Base-by-base conservation (phyloP, 2,329 filamentous ascomycete species). In the Fusarium buharicum region DNA sequence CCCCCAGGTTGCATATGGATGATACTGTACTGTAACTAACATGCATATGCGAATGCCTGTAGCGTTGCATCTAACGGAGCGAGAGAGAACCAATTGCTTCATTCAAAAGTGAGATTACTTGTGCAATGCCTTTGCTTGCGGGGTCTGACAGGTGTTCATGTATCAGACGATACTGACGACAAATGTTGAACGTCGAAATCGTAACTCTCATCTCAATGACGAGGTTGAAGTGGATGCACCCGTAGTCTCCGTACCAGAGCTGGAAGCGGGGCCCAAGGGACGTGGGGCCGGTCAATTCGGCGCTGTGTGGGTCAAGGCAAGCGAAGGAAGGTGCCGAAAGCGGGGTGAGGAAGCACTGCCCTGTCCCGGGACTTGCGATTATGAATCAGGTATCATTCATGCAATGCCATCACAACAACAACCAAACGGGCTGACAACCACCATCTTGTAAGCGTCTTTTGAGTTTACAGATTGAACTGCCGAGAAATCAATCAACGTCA, bases 281-380 rank as follows among this genome's bases (percentile, higher is more conserved):
- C 45, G 57, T 66, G 64, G 64, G 61, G 47, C 61, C 61, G 64
- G 50, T 50, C 60, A 38, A 20, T n/a, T 54, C 36, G 56, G 39
- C 22, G 37, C 33, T 36, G 39, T 53, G 54, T 54, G 55, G 46
- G 28, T 39, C 16, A 12, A 30, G 38, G 33, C 24, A 37, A 52
- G 47, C 20, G 50, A 65, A 43, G 46, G 61, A 53, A 63, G 48
- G 38, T 66, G 49, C 62, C 62, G 62, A 62, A 55, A 66, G 62
- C 49, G 58, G 62, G 49, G 59, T n/a, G 14, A 27, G 28, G 12
- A 28, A 28, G 27, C 27, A 28, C 20, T 22, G 4, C 20, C 20
- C 20, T 8, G 6, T 24, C 22, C 22, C 22, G 22, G 22, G 6
- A 24, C 22, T 24, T 54, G 39, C 31, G 46, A 20, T 46, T n/a